Evolutionary conservation across 73 alveolate genomes (phyloP).

Genomic region (Tetrahymena elliotti): DNA sequence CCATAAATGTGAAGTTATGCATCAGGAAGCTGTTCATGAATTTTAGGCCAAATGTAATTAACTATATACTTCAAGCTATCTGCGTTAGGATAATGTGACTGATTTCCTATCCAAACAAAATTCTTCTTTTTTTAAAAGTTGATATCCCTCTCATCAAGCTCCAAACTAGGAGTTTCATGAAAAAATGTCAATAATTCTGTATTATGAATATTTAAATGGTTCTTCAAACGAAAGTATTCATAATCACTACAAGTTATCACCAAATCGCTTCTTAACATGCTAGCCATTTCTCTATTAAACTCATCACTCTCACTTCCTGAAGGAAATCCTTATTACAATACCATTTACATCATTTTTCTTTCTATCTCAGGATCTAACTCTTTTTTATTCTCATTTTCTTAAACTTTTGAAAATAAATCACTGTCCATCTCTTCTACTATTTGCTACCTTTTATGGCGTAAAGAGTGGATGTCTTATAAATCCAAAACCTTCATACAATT

Average conservation of each 20-base stretch:
- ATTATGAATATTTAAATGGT: background rate
- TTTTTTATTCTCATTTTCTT: background rate
- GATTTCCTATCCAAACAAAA: slow-evolving; percentile 52
- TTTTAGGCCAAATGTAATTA: slow-evolving; percentile 43
- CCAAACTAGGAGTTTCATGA: slow-evolving; percentile 6
- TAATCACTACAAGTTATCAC: slow-evolving; percentile 16
- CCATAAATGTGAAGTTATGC: slow-evolving; percentile 51
- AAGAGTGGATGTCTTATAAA: slow-evolving; percentile 21
- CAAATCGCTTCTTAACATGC: slow-evolving; percentile 30
- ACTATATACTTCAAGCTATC: slow-evolving; percentile 33
- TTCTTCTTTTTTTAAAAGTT: background rate
- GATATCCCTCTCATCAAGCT: background rate
- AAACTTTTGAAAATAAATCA: background rate
- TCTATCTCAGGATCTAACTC: background rate
- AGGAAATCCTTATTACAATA: background rate
- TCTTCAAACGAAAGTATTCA: slow-evolving; percentile 2
- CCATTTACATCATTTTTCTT: background rate
- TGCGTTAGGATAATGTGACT: slow-evolving; percentile 41
- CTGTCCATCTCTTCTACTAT: background rate
- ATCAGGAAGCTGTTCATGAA: slow-evolving; percentile 1
- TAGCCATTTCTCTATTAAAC: slow-evolving; percentile 25
- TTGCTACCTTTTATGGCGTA: slow-evolving; percentile 9
- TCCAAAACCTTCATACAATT: slow-evolving; percentile 34
- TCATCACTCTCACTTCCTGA: slow-evolving; percentile 16
- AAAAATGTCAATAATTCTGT: slow-evolving; percentile 19